Evolutionary conservation across 2,329 filamentous ascomycete species (phyloP), one percentile per base, ranked within the genome.

Genomic region (Phialocephala subalpina): DNA sequence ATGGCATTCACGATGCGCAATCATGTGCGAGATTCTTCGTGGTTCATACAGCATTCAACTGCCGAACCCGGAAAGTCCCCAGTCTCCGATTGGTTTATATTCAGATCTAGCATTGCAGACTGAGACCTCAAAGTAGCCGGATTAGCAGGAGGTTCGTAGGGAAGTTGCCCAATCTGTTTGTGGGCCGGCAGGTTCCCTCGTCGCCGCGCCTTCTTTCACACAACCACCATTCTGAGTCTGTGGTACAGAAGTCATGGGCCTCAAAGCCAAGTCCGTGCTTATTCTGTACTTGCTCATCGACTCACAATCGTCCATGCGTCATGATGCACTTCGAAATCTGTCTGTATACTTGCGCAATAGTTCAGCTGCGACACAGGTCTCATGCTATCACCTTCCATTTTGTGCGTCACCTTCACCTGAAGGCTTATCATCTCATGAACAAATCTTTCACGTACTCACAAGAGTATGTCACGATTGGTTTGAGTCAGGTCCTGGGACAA

Each of bases 221-320:
- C n/a, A 18, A 42, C 40, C 40, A 42, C 18, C n/a, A 6, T 18
- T 42, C 14, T 11, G 40, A 18, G 16, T 18, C 18, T 42, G 40
- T 42, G 40, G 40, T 42, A 42, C 40, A 42, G 40, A 42, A 42
- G 40, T n/a, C n/a, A 42, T 42, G 40, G 40, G 40, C n/a, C 6
- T 42, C 12, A 42, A 18, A n/a, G 40, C 14, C 40, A 42, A 42
- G 40, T 42, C 40, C 18, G 40, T 42, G 14, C 40, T 42, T 42
- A 42, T 42, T 42, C n/a, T 42, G 12, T 16, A 16, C 40, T 42
- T 42, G 14, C 6, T 42, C 40, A 42, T 42, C 40, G 40, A 42
- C 40, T 6, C 40, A 16, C 40, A 42, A 18, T 6, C 16, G n/a
- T n/a, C 40, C 6, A 18, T 42, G n/a, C 40, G 11, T 40, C 36